Evolutionary conservation across 805 yeast genomes (phyloP), one percentile per base, ranked within the genome.

Genomic region (Candida golubevii): DNA sequence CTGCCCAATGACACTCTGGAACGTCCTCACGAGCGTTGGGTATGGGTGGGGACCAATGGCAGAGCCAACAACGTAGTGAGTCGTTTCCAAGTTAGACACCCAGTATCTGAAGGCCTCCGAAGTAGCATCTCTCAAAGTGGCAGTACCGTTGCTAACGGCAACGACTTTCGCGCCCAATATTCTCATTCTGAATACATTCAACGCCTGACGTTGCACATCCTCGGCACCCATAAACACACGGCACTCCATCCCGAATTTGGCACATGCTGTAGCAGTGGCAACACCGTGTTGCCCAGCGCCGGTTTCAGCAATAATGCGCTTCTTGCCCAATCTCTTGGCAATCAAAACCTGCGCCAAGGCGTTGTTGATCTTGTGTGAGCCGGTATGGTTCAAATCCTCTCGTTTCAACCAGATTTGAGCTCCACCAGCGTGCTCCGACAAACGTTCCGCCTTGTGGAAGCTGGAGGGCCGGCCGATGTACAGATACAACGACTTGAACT

Each of bases 41-140:
- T 89, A 93, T 39, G 99, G 99, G 66, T 93, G 98, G 33, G 99
- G 99, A 33, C 99, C 99, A 62, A 93, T 91, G 36, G 98, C 99
- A 2, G 97, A 88, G 41, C 99, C 99, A 41, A 93, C 96, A 51
- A 91, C 85, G 64, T 91, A 93, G 67, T 93, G 97, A 7, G 99
- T 93, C 33, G 86, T 72, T 53, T 81, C 74, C 52, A 93, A 74
- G 57, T 90, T 78, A 4, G 96, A 80, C 38, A 91, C 97, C 99
- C 99, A 93, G 66, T 67, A 80, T 64, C 99, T 78, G 73, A 93
- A 85, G 11, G 99, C 98, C 70, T 93, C 99, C 18, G 95, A 84
- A 43, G 97, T 91, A 32, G 99, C 99, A 66, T 93, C 99, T 69
- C 99, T 83, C 64, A 93, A 77, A 30, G 99, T 93, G 65, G 85